Percentiles rank a stretch among this genome's conserved stretches.
phyloP scores from a whole-genome alignment of 2,329 filamentous ascomycete species.

The Penicillium sp. region DNA sequence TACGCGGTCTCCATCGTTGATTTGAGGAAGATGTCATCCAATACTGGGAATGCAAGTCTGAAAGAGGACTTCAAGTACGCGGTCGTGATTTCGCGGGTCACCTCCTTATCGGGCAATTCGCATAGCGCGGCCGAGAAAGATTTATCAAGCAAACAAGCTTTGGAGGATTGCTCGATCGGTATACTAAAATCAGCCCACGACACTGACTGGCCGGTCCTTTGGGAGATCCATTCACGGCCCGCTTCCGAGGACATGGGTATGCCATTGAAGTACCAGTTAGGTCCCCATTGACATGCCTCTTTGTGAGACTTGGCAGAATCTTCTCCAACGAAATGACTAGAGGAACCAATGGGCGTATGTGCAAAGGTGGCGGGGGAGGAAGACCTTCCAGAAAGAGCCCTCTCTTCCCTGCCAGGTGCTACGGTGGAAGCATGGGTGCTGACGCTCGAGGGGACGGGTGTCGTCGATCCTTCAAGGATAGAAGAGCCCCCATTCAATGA shows the following conservation, averaged over 20 bases:
- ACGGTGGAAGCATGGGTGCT: not conserved
- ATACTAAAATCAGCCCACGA: conserved; percentile 14
- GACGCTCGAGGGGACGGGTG: not conserved
- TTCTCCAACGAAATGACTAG: not conserved
- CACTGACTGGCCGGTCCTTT: conserved; percentile 17
- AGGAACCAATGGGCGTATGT: not conserved
- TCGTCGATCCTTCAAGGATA: not conserved
- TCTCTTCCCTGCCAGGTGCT: not conserved
- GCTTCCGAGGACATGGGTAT: conserved; percentile 20
- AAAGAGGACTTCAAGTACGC: conserved; percentile 10
- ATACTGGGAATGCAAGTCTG: conserved; percentile 11
- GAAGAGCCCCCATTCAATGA: not conserved
- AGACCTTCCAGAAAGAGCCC: not conserved
- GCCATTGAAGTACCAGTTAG: conserved; percentile 24
- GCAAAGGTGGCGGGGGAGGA: not conserved
- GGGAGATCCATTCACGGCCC: conserved; percentile 20
- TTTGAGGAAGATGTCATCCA: conserved; percentile 13
- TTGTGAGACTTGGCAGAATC: not conserved
- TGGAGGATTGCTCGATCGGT: not conserved
- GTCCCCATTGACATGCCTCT: conserved; percentile 14
- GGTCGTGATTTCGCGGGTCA: conserved; percentile 3
- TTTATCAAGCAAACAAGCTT: not conserved
- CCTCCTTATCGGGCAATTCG: conserved; percentile 13
- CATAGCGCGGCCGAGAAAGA: not conserved
- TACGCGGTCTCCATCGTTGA: conserved; percentile 16